These are phyloP conservation scores for Ascochyta koolunga DNA, from an alignment of 2,329 filamentous ascomycete species.

Conservation along the genomic window DNA sequence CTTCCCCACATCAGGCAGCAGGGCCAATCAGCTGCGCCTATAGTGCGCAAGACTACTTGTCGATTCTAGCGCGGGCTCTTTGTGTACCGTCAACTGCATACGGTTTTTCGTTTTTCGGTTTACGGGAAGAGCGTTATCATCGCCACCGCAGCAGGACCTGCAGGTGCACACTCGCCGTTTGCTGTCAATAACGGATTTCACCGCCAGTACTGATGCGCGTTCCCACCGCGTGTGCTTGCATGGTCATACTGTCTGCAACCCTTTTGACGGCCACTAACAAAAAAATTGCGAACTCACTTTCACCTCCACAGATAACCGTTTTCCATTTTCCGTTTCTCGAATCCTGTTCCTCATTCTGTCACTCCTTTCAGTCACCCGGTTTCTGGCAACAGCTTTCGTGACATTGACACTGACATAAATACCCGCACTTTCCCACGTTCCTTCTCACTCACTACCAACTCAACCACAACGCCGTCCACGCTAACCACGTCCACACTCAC, in stretches of 20 bases:
- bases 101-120: conserved; percentile 5
- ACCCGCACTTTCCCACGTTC: conserved; percentile 9
- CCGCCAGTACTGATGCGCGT: conserved; percentile 18
- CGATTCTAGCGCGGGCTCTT: not conserved
- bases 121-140: conserved; percentile 8
- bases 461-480: not conserved
- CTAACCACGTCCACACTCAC: not conserved
- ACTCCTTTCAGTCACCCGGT: not conserved
- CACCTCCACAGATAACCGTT: conserved; percentile 9
- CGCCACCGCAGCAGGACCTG: conserved; percentile 13
- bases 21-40: conserved; percentile 9
- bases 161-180: conserved; percentile 9
- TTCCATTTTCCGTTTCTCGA: not conserved
- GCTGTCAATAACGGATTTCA: conserved; percentile 16
- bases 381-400: conserved; percentile 10
- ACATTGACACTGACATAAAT: not conserved
- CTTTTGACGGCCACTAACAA: conserved; percentile 13
- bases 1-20: conserved; percentile 2
- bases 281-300: conserved; percentile 13
- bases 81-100: conserved; percentile 15
- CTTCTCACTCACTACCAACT: conserved; percentile 12
- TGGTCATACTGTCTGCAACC: conserved; percentile 13
- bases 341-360: not conserved
- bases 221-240: conserved; percentile 5
- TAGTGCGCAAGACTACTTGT: conserved; percentile 10